Evolutionary conservation across 2,329 filamentous ascomycete species (phyloP).

Genomic region (Fonsecaea multimorphosa): DNA sequence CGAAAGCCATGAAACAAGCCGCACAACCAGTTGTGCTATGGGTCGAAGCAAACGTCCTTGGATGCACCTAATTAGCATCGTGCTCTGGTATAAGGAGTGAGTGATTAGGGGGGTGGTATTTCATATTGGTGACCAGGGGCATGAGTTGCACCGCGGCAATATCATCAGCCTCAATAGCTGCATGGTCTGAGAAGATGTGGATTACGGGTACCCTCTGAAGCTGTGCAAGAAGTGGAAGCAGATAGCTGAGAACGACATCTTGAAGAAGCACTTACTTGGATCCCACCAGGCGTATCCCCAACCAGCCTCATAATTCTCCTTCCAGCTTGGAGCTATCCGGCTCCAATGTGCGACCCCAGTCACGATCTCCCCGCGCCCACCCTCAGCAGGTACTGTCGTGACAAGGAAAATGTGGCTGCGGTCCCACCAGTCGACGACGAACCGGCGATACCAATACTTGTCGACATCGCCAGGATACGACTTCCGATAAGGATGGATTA

Average conservation of each 20-base stretch:
- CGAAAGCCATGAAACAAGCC: conserved; percentile 39
- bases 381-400: conserved; percentile 24
- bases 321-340: conserved; percentile 29
- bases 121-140: not conserved
- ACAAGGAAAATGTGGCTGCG: conserved; percentile 35
- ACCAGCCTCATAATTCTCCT: conserved; percentile 30
- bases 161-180: not conserved
- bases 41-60: conserved; percentile 46
- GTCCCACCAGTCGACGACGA: conserved; percentile 36
- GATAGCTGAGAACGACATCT: not conserved
- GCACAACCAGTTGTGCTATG: conserved; percentile 48
- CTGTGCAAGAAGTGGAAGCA: not conserved
- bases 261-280: conserved; percentile 29
- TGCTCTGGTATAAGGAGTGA: not conserved
- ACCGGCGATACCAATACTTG: conserved; percentile 38
- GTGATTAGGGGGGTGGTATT: not conserved
- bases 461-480: conserved; percentile 31
- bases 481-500: conserved; percentile 35
- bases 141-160: not conserved
- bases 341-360: conserved; percentile 36
- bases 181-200: not conserved
- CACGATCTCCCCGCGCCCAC: conserved; percentile 23
- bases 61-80: not conserved
- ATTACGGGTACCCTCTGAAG: not conserved
- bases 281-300: conserved; percentile 35